These are phyloP conservation scores for Solanum dulcamara DNA, from an alignment of 257 asterid genomes.

Conservation along the genomic window DNA sequence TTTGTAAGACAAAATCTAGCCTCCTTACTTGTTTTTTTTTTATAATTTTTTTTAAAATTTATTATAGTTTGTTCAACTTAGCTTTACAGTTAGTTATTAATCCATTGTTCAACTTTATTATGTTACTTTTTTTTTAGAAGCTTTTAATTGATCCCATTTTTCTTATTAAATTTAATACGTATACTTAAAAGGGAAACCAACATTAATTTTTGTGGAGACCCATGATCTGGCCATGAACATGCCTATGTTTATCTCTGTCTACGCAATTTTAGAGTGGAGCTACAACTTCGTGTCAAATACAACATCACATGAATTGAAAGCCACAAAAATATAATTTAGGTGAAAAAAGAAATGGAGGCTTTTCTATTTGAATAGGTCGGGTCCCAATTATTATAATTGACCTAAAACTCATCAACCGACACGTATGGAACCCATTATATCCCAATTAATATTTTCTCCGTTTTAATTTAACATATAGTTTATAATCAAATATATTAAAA, in stretches of 20 bases:
- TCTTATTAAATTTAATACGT: background rate
- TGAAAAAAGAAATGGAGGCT: background rate
- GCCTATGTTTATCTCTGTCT: background rate
- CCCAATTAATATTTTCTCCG: too few relatives aligned
- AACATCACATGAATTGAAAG: too few relatives aligned
- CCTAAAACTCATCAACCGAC: background rate
- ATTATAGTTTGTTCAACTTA: too few relatives aligned
- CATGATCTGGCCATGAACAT: background rate
- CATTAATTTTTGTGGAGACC: background rate
- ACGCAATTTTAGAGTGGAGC: background rate
- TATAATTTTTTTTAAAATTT: too few relatives aligned
- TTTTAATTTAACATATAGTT: background rate
- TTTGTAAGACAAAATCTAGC: too few relatives aligned
- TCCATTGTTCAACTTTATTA: background rate
- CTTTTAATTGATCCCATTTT: background rate
- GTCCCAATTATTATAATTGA: background rate
- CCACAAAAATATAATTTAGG: too few relatives aligned
- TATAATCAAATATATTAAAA: too few relatives aligned
- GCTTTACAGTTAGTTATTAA: background rate
- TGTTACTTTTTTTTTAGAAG: background rate
- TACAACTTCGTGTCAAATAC: too few relatives aligned
- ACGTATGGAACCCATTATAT: background rate
- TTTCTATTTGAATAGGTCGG: background rate
- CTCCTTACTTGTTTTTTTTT: too few relatives aligned
- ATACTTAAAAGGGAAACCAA: background rate